Base-by-base conservation (phyloP, 371 early-diverging fungal species). In the Syncephalastrum sp. region DNA sequence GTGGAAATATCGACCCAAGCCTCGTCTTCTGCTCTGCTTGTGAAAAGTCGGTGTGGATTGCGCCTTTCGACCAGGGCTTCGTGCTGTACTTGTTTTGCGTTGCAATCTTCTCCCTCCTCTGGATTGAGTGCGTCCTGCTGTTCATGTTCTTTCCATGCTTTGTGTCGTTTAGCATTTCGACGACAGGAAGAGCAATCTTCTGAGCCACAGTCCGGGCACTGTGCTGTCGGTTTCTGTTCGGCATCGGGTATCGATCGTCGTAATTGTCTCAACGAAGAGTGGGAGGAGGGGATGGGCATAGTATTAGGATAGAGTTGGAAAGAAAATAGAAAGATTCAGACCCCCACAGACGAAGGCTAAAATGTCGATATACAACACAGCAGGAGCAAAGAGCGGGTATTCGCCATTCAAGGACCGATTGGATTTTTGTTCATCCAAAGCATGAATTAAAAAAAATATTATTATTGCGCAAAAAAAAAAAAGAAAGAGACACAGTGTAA, bases 1-100 rank as follows among this genome's bases (percentile, higher is more conserved):
- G 55, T 51, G 21, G 64, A 68, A 27, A 68, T 58, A 47, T 68
- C 69, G 6, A 67, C 66, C 66, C 66, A 66, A 10, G 51, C 50
- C 16, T 66, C 66, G 33, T 61, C 66, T 21, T 57, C 66, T 42
- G 53, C 46, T n/a, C 66, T 53, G 25, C 61, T 58, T 4, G 57
- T 57, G 23, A 66, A 47, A 21, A 52, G 53, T 27, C 53, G 29
- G 38, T 21, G 53, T 5, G 53, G 15, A 42, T 52, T 38, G 19
- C 14, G 27, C 17, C 42, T 33, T 21, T 16, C 17, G 10, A 25
- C 53, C 16, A 43, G 15, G 10, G 47, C 23, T 44, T 19, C 19
- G 29, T 42, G 24, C 23, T 58, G 29, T 44, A 16, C 15, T 7
- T 19, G 10, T 27, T 55, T n/a, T n/a, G 14, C 41, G 33, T 42